Evolutionary conservation across 345 rosid species (phyloP), one percentile per base, ranked within the genome.

Genomic region (Passiflora organensis): DNA sequence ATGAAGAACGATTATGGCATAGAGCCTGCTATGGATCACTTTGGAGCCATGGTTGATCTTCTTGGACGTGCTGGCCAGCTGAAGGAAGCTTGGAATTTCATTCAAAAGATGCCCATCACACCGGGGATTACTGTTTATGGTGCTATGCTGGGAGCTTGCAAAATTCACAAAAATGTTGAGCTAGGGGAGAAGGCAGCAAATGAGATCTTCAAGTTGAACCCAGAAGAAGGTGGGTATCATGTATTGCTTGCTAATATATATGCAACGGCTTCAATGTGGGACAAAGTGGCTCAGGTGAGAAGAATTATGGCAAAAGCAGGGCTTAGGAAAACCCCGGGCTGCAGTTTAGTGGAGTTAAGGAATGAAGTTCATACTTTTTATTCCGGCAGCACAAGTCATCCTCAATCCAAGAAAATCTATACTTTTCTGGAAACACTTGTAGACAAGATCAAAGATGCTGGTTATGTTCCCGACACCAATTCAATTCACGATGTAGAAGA

Each of bases 131-230:
- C 47, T 61, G 67, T 68, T 18, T 68, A 56, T 20, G 72, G 72
- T 5, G 72, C 72, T 9, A 68, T 68, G 72, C 28, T 68, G 18
- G 72, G 72, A 43, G 72, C 67, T 62, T 68, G 72, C 58, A 68
- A 51, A 24, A 68, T 68, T 50, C 72, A 68, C 63, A 62, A 62
- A 24, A 62, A 62, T 57, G 72, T 46, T 32, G 59, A 62, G 14
- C 39, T 56, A 6, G 72, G 63, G 12, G 72, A 68, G 48, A 56
- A 61, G 51, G 72, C 67, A 37, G 72, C 59, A 25, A 51, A 25
- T 19, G 57, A 57, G 37, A 51, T 68, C 38, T 62, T 68, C 19
- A 58, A 56, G 48, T 45, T 68, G 48, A 68, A 68, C 37, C 72
- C 72, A 21, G 67, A 62, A 5, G 67, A 68, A 16, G 72, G 63